Evolutionary conservation across 192 early-diverging fungal genomes (phyloP).

Genomic region (Backusella australiensis): DNA sequence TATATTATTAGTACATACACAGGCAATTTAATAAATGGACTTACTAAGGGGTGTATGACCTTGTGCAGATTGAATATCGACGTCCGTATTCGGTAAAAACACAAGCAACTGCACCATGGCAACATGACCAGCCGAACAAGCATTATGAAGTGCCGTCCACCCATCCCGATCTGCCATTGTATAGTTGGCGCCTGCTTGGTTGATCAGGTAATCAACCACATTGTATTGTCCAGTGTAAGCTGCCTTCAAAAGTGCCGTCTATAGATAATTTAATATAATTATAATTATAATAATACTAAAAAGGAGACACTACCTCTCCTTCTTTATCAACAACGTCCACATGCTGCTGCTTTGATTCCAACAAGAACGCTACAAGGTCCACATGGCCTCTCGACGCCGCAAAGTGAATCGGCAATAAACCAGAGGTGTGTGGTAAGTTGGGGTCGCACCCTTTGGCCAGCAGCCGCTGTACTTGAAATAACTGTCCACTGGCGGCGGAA

Average conservation of each 20-base stretch:
- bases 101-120: constrained; percentile 52
- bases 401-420: constrained; percentile 55
- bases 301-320: constrained; percentile 45
- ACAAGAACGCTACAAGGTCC: constrained; percentile 48
- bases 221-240: constrained; percentile 56
- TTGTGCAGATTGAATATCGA: constrained; percentile 53
- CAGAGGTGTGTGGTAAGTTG: constrained; percentile 25
- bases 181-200: constrained; percentile 48
- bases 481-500: not conserved
- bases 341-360: constrained; percentile 50
- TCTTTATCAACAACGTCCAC: constrained; percentile 62
- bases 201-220: constrained; percentile 56
- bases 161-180: constrained; percentile 62
- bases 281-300: not conserved
- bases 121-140: constrained; percentile 52
- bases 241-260: constrained; percentile 71
- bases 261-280: not conserved
- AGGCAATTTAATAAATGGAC: not conserved
- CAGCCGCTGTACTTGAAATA: not conserved
- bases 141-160: constrained; percentile 77
- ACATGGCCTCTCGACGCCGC: constrained; percentile 54
- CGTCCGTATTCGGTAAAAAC: constrained; percentile 43
- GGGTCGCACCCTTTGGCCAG: not conserved
- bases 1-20: not conserved
- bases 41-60: constrained; percentile 70